Percentiles rank a stretch among this genome's conserved stretches.
phyloP scores from a whole-genome alignment of 306 rosid species.

The Neltuma alba region DNA sequence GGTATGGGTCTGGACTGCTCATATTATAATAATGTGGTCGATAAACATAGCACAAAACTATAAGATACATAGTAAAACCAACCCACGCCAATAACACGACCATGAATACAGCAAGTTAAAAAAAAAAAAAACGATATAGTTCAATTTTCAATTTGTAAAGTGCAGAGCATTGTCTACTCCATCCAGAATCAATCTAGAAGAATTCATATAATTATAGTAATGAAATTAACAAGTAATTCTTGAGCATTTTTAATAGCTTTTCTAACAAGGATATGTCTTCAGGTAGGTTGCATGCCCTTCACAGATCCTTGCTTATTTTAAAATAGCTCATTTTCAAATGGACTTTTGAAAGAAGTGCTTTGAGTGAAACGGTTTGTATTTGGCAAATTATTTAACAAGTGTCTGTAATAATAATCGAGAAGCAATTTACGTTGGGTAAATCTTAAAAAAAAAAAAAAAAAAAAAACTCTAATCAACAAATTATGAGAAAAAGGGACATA shows the following conservation, averaged over 20 bases:
- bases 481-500: not conserved
- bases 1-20: constrained; percentile 8
- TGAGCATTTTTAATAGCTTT: constrained; percentile 24
- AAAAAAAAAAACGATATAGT: not conserved
- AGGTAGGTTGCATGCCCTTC: not conserved
- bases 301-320: not conserved
- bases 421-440: not conserved
- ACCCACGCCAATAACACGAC: constrained; percentile 11
- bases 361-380: not conserved
- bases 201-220: not conserved
- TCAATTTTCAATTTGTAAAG: constrained; percentile 4
- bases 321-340: not conserved
- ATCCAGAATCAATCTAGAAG: not conserved
- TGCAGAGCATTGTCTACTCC: not conserved
- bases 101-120: constrained; percentile 3
- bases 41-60: constrained; percentile 15
- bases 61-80: constrained; percentile 7
- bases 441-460: no score
- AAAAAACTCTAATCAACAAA: no score
- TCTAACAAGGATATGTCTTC: constrained; percentile 1
- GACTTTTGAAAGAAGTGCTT: not conserved
- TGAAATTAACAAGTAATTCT: constrained; percentile 14
- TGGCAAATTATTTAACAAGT: no score
- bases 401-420: not conserved
- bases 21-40: constrained; percentile 6